A percentile compares a stretch with the other conserved stretches of the same genome.
phyloP scores from a whole-genome alignment of 2,329 filamentous ascomycete species.

The Sporothrix euskadiensis region DNA sequence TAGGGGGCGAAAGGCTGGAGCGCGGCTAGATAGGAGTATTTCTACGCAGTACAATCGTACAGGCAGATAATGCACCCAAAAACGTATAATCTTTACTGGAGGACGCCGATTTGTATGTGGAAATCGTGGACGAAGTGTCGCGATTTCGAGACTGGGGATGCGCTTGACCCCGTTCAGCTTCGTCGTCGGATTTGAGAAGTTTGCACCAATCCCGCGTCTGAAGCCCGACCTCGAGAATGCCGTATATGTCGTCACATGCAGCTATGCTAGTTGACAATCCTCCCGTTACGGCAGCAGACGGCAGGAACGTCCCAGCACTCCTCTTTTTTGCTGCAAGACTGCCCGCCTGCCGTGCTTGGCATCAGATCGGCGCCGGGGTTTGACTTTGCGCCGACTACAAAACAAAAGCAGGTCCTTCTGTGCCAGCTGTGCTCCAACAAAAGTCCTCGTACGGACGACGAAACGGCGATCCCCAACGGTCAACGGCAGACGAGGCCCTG shows the following conservation, averaged over 20 bases:
- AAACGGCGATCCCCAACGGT: neutral
- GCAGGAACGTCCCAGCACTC: neutral
- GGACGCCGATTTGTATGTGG: neutral
- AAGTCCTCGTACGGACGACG: neutral
- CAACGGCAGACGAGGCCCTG: neutral
- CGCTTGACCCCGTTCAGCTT: neutral
- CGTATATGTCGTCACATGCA: neutral
- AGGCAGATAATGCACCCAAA: neutral
- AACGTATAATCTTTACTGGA: neutral
- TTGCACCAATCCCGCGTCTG: neutral
- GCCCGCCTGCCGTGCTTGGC: neutral
- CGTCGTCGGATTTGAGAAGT: neutral
- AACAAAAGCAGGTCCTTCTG: neutral
- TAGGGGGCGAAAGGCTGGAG: neutral
- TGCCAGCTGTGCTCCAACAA: neutral
- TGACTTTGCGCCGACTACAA: neutral
- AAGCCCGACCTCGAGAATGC: neutral
- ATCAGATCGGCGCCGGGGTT: neutral
- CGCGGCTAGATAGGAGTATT: neutral
- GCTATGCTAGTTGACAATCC: neutral
- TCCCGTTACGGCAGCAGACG: neutral
- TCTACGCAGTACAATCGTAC: neutral
- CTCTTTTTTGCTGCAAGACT: neutral
- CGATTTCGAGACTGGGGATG: neutral
- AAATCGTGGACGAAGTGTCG: neutral